phyloP scores from a whole-genome alignment of 345 rosid genomes.

The Rhizophora apiculata region DNA sequence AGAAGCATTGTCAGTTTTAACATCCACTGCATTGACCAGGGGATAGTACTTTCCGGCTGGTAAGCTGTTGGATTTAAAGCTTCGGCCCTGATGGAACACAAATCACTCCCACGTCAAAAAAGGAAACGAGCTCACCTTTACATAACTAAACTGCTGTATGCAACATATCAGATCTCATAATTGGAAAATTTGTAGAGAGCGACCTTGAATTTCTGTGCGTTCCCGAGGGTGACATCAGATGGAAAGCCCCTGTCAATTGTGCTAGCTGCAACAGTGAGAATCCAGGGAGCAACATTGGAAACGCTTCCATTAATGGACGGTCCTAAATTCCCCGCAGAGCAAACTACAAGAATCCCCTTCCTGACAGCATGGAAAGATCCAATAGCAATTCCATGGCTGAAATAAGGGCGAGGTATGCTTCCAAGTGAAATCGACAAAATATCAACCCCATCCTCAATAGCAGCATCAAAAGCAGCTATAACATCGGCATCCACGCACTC shows the following conservation, averaged over 20 bases:
- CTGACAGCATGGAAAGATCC: constrained; percentile 27
- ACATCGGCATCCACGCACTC: constrained; percentile 53
- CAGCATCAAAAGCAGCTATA: constrained; percentile 52
- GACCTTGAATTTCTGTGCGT: not conserved
- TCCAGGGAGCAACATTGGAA: constrained; percentile 23
- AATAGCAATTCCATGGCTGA: constrained; percentile 2
- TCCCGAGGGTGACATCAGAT: constrained; percentile 8
- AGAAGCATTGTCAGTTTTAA: constrained; percentile 2
- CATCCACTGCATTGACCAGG: constrained; percentile 12
- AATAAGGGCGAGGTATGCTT: not conserved
- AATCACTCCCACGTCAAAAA: not conserved
- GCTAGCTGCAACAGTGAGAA: constrained; percentile 21
- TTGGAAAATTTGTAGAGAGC: not conserved
- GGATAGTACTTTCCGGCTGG: constrained; percentile 17
- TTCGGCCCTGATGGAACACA: constrained; percentile 10
- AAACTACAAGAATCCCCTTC: constrained; percentile 19
- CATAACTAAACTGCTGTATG: too few relatives aligned
- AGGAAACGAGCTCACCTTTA: not conserved
- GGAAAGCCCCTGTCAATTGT: constrained; percentile 21
- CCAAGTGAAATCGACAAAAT: constrained; percentile 52
- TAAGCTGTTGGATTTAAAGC: constrained; percentile 17
- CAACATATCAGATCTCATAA: not conserved
- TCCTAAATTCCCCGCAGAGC: constrained; percentile 32
- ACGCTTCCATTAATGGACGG: constrained; percentile 3
- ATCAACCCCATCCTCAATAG: constrained; percentile 52